Evolutionary conservation across 176 grass and related monocot species (phyloP), one percentile per base, ranked within the genome.

Genomic region (Raddia distichophylla): DNA sequence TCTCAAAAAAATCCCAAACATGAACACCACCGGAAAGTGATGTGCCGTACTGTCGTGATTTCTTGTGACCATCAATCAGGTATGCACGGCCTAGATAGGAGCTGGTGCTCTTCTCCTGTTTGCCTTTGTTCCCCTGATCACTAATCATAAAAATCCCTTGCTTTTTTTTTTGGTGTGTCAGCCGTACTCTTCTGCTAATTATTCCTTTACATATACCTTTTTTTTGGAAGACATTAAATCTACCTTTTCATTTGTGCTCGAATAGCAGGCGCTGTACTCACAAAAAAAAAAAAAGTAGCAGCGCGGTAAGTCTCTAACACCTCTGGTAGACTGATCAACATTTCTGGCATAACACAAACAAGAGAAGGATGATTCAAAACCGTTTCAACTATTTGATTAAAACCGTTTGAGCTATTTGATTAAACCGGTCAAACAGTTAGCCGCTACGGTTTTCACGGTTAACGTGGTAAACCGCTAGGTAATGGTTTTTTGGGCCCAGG

Each of bases 21-120:
- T 12, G 35, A 13, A 6, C 80, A 13, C 68, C 86, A 74, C 54
- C 53, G 44, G 8, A 18, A 69, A 53, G 11, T 15, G 33, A 12
- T 10, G 47, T n/a, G 69, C 63, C 82, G 82, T 70, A 80, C 62
- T 15, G 8, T 17, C 73, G 71, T 76, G 82, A 55, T 56, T 64
- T 89, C 37, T 56, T 27, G 81, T 80, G 20, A 70, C 12, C 22
- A 44, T 68, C 51, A 11, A 8, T 22, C 22, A 52, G 47, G 69
- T 19, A 34, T 27, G 67, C 67, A 69, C 44, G 10, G 44, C 19
- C 67, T 22, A 48, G 7, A 68, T 6, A 6, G 51, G 20, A 34
- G 40, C 9, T 61, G 43, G 46, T 13, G 74, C 73, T 10, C 74
- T 76, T 64, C 59, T 35, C 57, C 56, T 54, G 16, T 34, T 60